Conservation (phyloP, 2,329 filamentous ascomycete species). For the Meredithiella fracta region DNA sequence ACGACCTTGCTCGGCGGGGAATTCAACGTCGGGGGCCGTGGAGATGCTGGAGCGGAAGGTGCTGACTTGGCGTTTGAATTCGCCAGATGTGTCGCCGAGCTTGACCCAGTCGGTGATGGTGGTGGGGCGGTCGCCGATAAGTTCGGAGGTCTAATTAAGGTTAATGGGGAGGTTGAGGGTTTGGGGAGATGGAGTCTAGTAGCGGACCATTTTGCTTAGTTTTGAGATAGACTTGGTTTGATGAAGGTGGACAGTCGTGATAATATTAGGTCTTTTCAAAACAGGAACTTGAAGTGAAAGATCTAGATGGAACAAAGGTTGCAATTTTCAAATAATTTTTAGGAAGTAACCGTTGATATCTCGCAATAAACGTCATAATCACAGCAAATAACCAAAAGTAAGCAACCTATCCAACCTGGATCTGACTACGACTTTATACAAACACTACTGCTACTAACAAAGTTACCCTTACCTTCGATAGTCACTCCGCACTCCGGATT, state of each 20-base stretch:
- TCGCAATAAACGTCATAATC: too few relatives aligned
- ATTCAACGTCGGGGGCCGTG: constrained; percentile 51
- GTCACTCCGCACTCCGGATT: neutral
- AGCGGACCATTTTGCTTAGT: neutral
- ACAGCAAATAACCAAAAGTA: too few relatives aligned
- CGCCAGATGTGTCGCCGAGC: constrained; percentile 60
- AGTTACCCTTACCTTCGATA: neutral
- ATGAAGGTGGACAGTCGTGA: too few relatives aligned
- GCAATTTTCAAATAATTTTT: too few relatives aligned
- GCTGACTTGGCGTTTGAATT: constrained; percentile 81
- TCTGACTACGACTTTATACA: too few relatives aligned
- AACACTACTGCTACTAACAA: too few relatives aligned
- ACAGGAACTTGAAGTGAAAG: too few relatives aligned
- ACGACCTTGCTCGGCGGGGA: constrained; percentile 69
- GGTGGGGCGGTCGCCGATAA: neutral
- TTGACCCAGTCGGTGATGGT: constrained; percentile 70
- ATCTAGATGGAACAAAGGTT: too few relatives aligned
- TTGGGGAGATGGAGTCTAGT: neutral
- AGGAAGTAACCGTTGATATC: too few relatives aligned
- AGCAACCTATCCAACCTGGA: too few relatives aligned
- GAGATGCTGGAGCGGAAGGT: constrained; percentile 72
- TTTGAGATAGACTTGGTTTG: neutral
- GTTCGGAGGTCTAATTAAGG: neutral
- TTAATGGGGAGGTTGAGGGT: neutral
- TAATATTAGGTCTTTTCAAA: too few relatives aligned